Conservation (phyloP, 306 rosid species). For the Fragaria iinumae region DNA sequence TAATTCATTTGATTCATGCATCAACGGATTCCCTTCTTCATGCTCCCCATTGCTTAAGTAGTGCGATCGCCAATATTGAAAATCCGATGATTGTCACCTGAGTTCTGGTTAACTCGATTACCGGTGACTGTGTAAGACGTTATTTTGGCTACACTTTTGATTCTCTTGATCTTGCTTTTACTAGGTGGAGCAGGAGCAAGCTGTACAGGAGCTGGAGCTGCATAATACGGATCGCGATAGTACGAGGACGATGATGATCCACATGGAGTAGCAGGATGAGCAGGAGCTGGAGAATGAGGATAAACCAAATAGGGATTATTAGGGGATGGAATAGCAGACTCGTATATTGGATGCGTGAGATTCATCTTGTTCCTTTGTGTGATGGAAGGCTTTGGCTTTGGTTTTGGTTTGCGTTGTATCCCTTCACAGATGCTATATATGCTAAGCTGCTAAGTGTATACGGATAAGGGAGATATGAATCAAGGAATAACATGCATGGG, state of each 20-base stretch:
- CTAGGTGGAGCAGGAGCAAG: not conserved
- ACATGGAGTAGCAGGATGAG: slow-evolving; percentile 1
- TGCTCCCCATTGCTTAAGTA: not conserved
- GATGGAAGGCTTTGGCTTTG: not conserved
- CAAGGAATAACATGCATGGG: not conserved
- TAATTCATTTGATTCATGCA: not conserved
- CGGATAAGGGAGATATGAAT: not conserved
- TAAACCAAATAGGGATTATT: slow-evolving; percentile 10
- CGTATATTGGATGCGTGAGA: slow-evolving; percentile 9
- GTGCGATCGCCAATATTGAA: not conserved
- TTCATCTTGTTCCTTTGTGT: not conserved
- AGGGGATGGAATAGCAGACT: not conserved
- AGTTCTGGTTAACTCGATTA: slow-evolving; percentile 5
- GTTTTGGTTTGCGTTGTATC: not conserved
- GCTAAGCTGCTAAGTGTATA: not conserved
- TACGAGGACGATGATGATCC: not conserved
- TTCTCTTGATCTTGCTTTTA: slow-evolving; percentile 5
- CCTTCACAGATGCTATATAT: not conserved
- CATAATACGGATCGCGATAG: not conserved
- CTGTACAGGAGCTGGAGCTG: slow-evolving; percentile 2
- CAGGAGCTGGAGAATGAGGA: slow-evolving; percentile 13
- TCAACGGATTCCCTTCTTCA: not conserved
- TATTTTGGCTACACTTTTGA: not conserved
- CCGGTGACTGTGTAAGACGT: not conserved
- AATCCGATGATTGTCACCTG: not conserved